Base-by-base conservation (phyloP, 2,329 filamentous ascomycete species). In the Aureobasidium musti region DNA sequence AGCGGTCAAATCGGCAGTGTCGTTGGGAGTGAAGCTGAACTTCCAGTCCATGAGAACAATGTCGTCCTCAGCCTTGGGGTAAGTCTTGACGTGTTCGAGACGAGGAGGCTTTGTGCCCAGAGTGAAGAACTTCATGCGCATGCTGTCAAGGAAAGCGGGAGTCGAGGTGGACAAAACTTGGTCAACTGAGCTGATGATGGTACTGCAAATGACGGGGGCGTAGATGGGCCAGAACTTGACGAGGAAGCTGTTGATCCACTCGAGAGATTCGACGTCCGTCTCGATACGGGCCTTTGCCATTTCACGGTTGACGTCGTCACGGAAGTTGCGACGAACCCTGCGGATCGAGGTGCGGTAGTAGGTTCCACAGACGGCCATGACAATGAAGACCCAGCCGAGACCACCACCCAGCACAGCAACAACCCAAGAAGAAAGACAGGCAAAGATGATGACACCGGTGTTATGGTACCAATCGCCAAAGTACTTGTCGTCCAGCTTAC, bases 221-320 rank as follows among this genome's bases (percentile, higher is more conserved):
- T 97, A 98, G 74, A 99, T 99, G 69, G 95, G 95, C 95, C 95
- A 99, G 81, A 99, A 99, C 77, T 99, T 99, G 80, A 96, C 88
- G 73, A 99, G 77, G 81, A 99, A 99, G 72, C 92, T 96, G 83
- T 99, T 99, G 78, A 99, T 98, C 95, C 95, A 99, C 78, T 99
- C 95, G 57, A 99, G 82, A 66, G 91, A 95, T 79, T 99, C 95
- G 30, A 87, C 88, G 72, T 99, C 95, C 10, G 88, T 95, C 72
- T 98, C 95, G 64, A 99, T 82, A 73, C 86, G 91, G 78, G 89
- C 89, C 78, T 97, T 91, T 14, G 90, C 89, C 83, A 97, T 84
- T 77, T 97, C 93, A 64, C 95, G 89, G 68, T 89, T 89, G 71
- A 99, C 86, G 75, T 99, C 95, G 79, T 99, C 95, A 68, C 94